Conservation (phyloP, 768 basidiomycete genomes). For the Kondoa subrosea region DNA sequence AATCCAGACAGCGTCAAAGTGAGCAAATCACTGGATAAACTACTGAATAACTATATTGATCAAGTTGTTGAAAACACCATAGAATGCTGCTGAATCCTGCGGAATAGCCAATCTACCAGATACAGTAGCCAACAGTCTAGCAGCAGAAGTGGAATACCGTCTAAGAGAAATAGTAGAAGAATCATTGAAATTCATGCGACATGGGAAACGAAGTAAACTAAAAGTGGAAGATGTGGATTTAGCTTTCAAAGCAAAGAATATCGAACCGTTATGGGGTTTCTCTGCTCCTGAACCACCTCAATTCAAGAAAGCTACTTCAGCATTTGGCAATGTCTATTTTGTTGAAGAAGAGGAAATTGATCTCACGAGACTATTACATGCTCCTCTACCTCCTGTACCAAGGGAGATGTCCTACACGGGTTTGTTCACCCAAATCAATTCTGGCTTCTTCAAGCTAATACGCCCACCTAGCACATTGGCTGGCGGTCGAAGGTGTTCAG, state of each 20-base stretch:
- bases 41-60: not conserved
- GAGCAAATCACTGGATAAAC: not conserved
- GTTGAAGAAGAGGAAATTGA: slow-evolving; percentile 96
- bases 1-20: slow-evolving; percentile 1
- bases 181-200: slow-evolving; percentile 90
- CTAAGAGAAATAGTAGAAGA: slow-evolving; percentile 94
- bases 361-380: slow-evolving; percentile 73
- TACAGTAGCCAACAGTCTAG: slow-evolving; percentile 60
- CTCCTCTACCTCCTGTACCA: slow-evolving; percentile 66
- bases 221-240: slow-evolving; percentile 81
- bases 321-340: slow-evolving; percentile 63
- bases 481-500: slow-evolving; percentile 94
- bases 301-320: slow-evolving; percentile 42
- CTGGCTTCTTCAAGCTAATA: slow-evolving; percentile 13
- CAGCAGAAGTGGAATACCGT: slow-evolving; percentile 92
- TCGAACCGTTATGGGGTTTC: slow-evolving; percentile 87
- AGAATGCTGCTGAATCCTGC: slow-evolving; percentile 85
- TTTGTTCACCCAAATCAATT: not conserved
- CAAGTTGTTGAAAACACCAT: not conserved
- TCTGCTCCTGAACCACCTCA: slow-evolving; percentile 41
- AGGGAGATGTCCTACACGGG: slow-evolving; percentile 62
- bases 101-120: slow-evolving; percentile 60
- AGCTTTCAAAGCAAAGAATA: slow-evolving; percentile 81
- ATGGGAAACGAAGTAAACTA: slow-evolving; percentile 75
- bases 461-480: slow-evolving; percentile 59